Evolutionary conservation across 768 basidiomycete genomes (phyloP).

Genomic region (Rhizopogon vulgaris): DNA sequence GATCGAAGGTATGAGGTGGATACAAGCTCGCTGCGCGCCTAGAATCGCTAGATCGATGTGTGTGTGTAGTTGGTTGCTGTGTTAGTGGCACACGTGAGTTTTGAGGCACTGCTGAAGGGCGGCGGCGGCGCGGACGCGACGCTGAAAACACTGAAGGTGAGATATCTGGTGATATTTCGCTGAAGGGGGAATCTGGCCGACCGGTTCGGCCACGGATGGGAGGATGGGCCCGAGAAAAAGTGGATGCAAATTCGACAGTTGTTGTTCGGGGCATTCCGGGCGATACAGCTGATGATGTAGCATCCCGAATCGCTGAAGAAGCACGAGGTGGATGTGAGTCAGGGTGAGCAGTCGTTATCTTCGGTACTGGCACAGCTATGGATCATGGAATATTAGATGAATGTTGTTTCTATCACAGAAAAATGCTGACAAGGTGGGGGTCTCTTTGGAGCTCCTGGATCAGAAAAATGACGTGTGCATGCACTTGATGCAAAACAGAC

Average conservation of each 20-base stretch:
- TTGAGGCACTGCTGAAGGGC: slow-evolving; percentile 7
- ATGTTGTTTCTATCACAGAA: neutral
- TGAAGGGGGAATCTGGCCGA: slow-evolving; percentile 6
- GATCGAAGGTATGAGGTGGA: slow-evolving; percentile 13
- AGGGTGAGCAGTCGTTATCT: neutral
- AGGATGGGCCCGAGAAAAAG: slow-evolving; percentile 20
- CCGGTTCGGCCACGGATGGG: slow-evolving; percentile 19
- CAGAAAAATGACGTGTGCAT: slow-evolving; percentile 28
- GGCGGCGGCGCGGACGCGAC: slow-evolving; percentile 8
- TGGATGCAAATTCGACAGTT: slow-evolving; percentile 49
- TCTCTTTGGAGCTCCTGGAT: slow-evolving; percentile 23
- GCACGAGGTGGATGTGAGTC: neutral
- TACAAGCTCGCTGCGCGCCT: slow-evolving; percentile 2
- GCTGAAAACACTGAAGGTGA: neutral
- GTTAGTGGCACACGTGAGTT: slow-evolving; percentile 11
- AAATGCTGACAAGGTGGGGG: neutral
- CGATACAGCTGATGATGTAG: too few species aligned
- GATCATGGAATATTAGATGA: neutral
- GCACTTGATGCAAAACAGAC: neutral
- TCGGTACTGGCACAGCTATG: neutral
- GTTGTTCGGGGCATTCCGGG: slow-evolving; percentile 4
- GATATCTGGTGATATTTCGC: slow-evolving; percentile 4
- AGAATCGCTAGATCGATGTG: slow-evolving; percentile 1
- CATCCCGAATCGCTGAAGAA: slow-evolving; percentile 9
- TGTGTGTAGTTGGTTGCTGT: slow-evolving; percentile 11